Base-by-base conservation (phyloP, 495 filamentous ascomycete genomes). In the Darksidea phi region DNA sequence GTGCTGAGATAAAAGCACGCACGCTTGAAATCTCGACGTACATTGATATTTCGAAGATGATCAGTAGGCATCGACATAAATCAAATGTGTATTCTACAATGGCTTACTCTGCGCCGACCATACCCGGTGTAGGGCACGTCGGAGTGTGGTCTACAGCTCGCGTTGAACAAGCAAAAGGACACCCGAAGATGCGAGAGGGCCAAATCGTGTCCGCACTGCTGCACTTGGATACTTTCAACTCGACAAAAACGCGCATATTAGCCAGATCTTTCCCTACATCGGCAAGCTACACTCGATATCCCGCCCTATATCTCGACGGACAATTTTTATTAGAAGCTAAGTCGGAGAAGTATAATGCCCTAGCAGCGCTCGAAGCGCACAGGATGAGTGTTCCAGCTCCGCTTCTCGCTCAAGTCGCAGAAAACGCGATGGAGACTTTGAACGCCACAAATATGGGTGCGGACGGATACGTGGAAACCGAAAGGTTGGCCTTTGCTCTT, bases 401-500 rank as follows among this genome's bases (percentile, higher is more conserved):
- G 12, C 36, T 67, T 11, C 54, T 67, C 5, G 38, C 21, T 7
- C 13, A 57, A 8, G 13, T 67, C 3, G 28, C 59, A 7, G 15
- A 38, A 20, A 57, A 48, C 20, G 32, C 58, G 18, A 45, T 61
- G 12, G 28, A 50, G 12, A 25, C 23, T 3, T 18, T 66, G 1
- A 42, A 28, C 24, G 2, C 11, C 13, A 28, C 18, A 23, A 32
- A 45, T 4, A 21, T 28, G 32, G 26, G 43, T 5, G 51, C 26
- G 11, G 1, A 32, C 10, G 23, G 21, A 13, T 34, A 20, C 12
- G 37, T 43, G 6, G 48, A 28, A 12, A 6, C 43, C 7, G 68
- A 72, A 26, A 15, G 8, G 0, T 42, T 68, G 21, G 45, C 70
- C 26, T 73, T 68, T 58, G 41, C 36, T n/a, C 63, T 69, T 12